Evolutionary conservation across 1,139 yeast genomes (phyloP).

Genomic region (Candida sp.): DNA sequence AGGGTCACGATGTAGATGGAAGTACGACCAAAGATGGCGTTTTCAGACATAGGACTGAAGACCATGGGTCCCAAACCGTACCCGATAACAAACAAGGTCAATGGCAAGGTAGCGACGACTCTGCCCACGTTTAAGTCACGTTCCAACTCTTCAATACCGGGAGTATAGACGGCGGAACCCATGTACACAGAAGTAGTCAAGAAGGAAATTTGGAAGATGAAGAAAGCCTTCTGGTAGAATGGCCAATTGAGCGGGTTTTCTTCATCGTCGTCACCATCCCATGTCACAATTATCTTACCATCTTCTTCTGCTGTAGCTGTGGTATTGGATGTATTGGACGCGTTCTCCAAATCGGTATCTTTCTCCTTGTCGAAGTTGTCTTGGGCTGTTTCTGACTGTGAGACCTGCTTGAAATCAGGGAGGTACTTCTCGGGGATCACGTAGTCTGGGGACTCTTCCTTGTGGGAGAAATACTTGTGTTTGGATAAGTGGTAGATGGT

Average conservation of each 20-base stretch:
- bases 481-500: conserved; percentile 29
- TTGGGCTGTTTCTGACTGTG: too few species aligned
- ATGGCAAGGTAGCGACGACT: conserved; percentile 49
- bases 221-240: conserved; percentile 18
- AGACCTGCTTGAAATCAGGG: too few species aligned
- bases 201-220: conserved; percentile 24
- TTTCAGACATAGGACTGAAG: conserved; percentile 59
- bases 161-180: conserved; percentile 34
- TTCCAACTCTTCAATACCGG: conserved; percentile 36
- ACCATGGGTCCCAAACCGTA: conserved; percentile 62
- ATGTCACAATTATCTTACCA: conserved; percentile 19
- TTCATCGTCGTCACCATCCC: conserved; percentile 35
- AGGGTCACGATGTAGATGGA: conserved; percentile 33
- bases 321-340: neutral
- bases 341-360: conserved; percentile 3
- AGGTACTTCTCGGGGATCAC: conserved; percentile 35
- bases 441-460: conserved; percentile 33
- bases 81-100: conserved; percentile 49
- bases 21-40: conserved; percentile 55
- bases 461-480: conserved; percentile 26
- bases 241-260: conserved; percentile 37
- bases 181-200: conserved; percentile 28
- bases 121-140: conserved; percentile 46
- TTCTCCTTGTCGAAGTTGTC: conserved; percentile 3
- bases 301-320: neutral